Percentiles rank a stretch among this genome's conserved stretches.
phyloP scores from a whole-genome alignment of 805 yeast genomes.

The Metschnikowia kofuensis region DNA sequence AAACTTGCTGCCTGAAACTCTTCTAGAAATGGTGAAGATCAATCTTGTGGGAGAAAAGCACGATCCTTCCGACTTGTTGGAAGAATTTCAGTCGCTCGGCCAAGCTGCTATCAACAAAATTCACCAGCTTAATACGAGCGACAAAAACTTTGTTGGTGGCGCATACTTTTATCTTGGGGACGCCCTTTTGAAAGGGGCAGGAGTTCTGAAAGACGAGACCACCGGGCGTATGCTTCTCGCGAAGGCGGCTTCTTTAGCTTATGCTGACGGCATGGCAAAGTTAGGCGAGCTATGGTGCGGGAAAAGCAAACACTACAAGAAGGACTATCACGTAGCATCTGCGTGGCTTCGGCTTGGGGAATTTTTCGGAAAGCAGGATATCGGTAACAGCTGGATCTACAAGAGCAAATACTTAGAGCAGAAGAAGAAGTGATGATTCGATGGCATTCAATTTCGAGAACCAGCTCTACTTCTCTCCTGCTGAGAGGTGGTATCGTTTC shows the following conservation, averaged over 20 bases:
- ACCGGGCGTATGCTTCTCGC: constrained; percentile 60
- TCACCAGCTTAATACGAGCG: constrained; percentile 28
- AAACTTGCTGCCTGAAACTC: constrained; percentile 27
- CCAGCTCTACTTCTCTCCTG: constrained; percentile 3
- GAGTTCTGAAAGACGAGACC: constrained; percentile 48
- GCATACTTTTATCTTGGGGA: constrained; percentile 62
- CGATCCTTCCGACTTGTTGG: constrained; percentile 28
- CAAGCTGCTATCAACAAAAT: constrained; percentile 27
- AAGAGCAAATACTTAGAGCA: constrained; percentile 54
- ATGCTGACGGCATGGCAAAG: constrained; percentile 63
- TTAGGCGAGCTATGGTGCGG: constrained; percentile 69
- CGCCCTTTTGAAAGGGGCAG: constrained; percentile 56
- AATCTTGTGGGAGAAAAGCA: constrained; percentile 21
- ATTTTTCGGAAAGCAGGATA: constrained; percentile 53
- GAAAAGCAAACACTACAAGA: constrained; percentile 52
- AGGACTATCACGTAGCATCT: constrained; percentile 61
- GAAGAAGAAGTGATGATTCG: constrained; percentile 7
- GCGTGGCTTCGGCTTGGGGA: constrained; percentile 70
- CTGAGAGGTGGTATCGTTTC: constrained; percentile 13
- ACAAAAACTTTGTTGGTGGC: constrained; percentile 42
- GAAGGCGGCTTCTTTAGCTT: constrained; percentile 65
- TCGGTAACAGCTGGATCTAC: constrained; percentile 75
- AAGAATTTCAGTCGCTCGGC: constrained; percentile 23
- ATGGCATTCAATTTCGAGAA: not conserved
- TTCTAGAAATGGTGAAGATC: constrained; percentile 24